Evolutionary conservation across 129 eudicot genomes (phyloP), one percentile per base, ranked within the genome.

Genomic region (Oenanthe sinensis): DNA sequence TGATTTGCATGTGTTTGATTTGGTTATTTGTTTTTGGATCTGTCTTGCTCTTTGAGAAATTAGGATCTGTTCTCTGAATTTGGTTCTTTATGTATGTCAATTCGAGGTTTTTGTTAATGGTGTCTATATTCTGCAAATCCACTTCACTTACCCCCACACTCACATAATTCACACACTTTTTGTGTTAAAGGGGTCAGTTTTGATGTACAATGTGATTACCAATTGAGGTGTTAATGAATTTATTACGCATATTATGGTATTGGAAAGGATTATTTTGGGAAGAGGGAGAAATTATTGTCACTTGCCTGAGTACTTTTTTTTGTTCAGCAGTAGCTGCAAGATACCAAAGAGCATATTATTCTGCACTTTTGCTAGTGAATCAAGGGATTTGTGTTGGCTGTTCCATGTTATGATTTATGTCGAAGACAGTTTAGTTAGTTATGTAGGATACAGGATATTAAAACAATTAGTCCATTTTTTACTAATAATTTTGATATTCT

Each of bases 1-100:
- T 63, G 79, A 79, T 82, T 81, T 84, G 65, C 46, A 70, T 70
- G 46, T 39, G n/a, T 70, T 70, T 39, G 47, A 70, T 70, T 70
- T 70, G 47, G 14, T 72, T 45, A 4, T 43, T 22, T 72, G 50
- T 7, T 45, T 20, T 45, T 45, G 45, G 81, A 77, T 77, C 75
- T 78, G 19, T 65, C 5, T 67, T 47, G 40, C 28, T 47, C 30
- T 28, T 17, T 67, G n/a, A 9, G 40, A 70, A 22, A 68, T 79
- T 43, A 65, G 49, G 48, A 8, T 37, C 22, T 79, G 33, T 47
- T 79, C 42, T 19, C 1, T 36, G 4, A 9, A 19, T 47, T 36
- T 20, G 33, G 43, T 74, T 46, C 9, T 4, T n/a, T 14, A 12
- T 4, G 6, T 28, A 22, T 58, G 65, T n/a, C 24, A 74, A 14